Percentiles rank a stretch among this genome's conserved stretches.
phyloP scores from a whole-genome alignment of 176 grass and related monocot species.

The Cenchrus purpureus region DNA sequence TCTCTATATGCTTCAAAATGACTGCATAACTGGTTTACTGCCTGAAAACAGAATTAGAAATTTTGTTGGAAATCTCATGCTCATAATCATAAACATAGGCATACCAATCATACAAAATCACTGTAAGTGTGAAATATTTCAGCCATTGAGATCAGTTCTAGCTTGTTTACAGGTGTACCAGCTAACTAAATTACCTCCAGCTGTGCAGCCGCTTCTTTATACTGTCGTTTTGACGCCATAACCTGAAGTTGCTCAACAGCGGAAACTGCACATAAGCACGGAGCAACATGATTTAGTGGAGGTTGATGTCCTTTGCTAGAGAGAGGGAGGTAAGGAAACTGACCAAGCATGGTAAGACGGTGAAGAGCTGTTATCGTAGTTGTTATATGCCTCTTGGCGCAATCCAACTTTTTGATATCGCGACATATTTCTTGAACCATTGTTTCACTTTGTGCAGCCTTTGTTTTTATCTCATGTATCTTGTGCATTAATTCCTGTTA shows the following conservation, averaged over 20 bases:
- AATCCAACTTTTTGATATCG: slow-evolving; percentile 97
- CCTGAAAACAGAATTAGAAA: slow-evolving; percentile 53
- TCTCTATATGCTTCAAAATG: slow-evolving; percentile 99
- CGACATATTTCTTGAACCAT: slow-evolving; percentile 99
- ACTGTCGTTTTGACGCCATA: slow-evolving; percentile 98
- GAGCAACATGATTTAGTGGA: slow-evolving; percentile 24
- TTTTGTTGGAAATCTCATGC: not conserved
- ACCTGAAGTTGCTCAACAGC: slow-evolving; percentile 99
- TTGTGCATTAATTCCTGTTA: slow-evolving; percentile 91
- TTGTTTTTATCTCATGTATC: slow-evolving; percentile 97
- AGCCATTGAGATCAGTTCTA: slow-evolving; percentile 11
- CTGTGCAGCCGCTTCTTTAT: slow-evolving; percentile 96
- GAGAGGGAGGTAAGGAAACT: not conserved
- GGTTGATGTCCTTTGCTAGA: slow-evolving; percentile 10
- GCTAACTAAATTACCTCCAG: slow-evolving; percentile 70
- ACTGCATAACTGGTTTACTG: slow-evolving; percentile 95
- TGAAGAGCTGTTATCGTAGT: slow-evolving; percentile 98
- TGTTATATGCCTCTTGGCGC: slow-evolving; percentile 96
- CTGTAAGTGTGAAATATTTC: not conserved
- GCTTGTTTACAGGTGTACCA: slow-evolving; percentile 17
- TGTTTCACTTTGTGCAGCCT: slow-evolving; percentile 92
- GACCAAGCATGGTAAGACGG: slow-evolving; percentile 98
- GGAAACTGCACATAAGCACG: slow-evolving; percentile 64
- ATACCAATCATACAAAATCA: slow-evolving; percentile 14
- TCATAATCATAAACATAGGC: not conserved